Evolutionary conservation across 2,329 filamentous ascomycete genomes (phyloP).

Genomic region (Ophiosphaerella korrae): DNA sequence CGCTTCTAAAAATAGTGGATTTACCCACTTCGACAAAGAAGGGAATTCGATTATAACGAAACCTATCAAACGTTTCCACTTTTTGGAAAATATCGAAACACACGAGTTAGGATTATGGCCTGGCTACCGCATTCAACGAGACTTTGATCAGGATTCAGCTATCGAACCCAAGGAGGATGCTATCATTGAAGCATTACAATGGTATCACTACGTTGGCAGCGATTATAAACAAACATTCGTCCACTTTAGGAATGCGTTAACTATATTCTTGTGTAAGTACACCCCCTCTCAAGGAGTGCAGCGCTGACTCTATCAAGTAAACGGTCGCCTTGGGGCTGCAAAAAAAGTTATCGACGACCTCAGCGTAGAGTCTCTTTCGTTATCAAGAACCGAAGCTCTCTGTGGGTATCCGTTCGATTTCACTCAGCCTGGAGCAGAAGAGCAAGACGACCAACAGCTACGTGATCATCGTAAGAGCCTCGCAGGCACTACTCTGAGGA

Average conservation of each 20-base stretch:
- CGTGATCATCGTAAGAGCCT: slow-evolving; percentile 26
- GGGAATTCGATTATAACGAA: slow-evolving; percentile 27
- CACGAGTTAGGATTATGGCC: slow-evolving; percentile 50
- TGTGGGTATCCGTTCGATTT: slow-evolving; percentile 49
- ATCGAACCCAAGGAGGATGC: slow-evolving; percentile 70
- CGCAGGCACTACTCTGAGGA: slow-evolving; percentile 20
- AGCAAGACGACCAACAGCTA: slow-evolving; percentile 31
- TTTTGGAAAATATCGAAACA: slow-evolving; percentile 58
- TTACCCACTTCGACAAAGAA: slow-evolving; percentile 29
- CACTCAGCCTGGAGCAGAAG: slow-evolving; percentile 30
- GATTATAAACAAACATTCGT: slow-evolving; percentile 64
- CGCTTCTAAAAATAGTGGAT: slow-evolving; percentile 32
- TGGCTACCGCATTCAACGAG: slow-evolving; percentile 68
- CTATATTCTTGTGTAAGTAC: slow-evolving; percentile 80
- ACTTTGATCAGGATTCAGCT: slow-evolving; percentile 61
- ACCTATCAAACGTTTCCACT: slow-evolving; percentile 43
- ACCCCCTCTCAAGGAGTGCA: background rate
- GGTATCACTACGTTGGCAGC: slow-evolving; percentile 78
- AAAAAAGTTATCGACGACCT: slow-evolving; percentile 59
- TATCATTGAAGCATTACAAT: slow-evolving; percentile 81
- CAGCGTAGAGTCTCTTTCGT: slow-evolving; percentile 53
- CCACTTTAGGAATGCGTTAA: slow-evolving; percentile 74
- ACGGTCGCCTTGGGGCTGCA: slow-evolving; percentile 61
- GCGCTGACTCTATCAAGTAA: slow-evolving; percentile 37
- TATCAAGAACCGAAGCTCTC: slow-evolving; percentile 47